phyloP scores from a whole-genome alignment of 345 rosid species.

The Eucalyptus virginea region DNA sequence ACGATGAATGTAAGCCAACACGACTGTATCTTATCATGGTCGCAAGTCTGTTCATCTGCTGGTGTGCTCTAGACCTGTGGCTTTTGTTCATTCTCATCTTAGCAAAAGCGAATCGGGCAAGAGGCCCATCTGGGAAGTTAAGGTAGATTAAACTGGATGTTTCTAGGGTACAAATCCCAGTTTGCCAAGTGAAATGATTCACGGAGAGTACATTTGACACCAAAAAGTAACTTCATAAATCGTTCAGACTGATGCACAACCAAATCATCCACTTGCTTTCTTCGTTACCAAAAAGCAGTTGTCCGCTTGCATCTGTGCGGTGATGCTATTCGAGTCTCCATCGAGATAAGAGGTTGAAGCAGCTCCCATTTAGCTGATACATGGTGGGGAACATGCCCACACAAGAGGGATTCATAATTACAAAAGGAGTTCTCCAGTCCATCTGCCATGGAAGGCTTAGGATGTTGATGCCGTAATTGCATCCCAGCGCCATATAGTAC shows the following conservation, averaged over 20 bases:
- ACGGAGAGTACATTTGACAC: not conserved
- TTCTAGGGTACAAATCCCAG: not conserved
- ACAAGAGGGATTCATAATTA: not conserved
- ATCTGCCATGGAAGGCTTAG: not conserved
- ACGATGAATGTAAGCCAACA: not conserved
- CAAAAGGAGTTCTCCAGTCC: not conserved
- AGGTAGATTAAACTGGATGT: not conserved
- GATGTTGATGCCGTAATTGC: constrained; percentile 15
- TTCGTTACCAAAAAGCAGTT: not conserved
- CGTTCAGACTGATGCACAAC: not conserved
- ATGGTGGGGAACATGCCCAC: not conserved
- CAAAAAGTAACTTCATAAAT: not conserved
- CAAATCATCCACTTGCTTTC: not conserved
- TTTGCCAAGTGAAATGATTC: not conserved
- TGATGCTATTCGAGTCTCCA: not conserved
- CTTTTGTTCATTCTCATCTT: not conserved
- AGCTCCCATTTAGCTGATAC: not conserved
- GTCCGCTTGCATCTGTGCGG: not conserved
- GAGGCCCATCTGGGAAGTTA: not conserved
- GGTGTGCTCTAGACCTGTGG: not conserved
- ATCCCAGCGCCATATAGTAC: constrained; percentile 97
- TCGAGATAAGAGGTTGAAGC: not conserved
- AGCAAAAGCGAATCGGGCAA: not conserved
- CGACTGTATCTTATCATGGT: not conserved
- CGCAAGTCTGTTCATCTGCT: not conserved